Evolutionary conservation across 306 rosid species (phyloP), one percentile per base, ranked within the genome.

Genomic region (Hippophae tibetana): DNA sequence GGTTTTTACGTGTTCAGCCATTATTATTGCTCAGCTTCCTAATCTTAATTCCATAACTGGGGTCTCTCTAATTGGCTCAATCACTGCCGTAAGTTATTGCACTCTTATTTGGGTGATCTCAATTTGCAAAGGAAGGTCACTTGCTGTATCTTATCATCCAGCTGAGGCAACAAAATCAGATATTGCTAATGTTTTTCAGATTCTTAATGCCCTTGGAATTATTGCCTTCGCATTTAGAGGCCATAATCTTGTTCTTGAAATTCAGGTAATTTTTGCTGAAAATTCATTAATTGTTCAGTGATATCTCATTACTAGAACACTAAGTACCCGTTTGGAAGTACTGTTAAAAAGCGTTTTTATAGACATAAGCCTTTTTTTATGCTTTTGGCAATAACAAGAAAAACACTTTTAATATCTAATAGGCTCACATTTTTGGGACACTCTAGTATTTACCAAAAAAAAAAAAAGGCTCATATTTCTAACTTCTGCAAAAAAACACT

Each of bases 161-260:
- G 52, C 54, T 47, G 47, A 5, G 13, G 55, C 23, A 18, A 18
- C 52, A 56, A 69, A 74, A 43, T 76, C 86, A 8, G 67, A 61
- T 0, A 54, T 31, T 5, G 71, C 67, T 8, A 56, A 52, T 52
- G 41, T 79, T 50, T 81, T 83, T 54, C 50, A 56, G 5, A 65
- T 71, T 43, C 81, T 70, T 65, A 81, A 79, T 63, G 89, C 95
- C 5, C 62, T 86, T 40, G 97, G 95, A 13, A 79, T 86, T 6
- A 75, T 77, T 62, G 85, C 86, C 73, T 86, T 89, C 14, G 75
- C 95, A 68, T 86, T 89, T 56, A 80, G 95, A 70, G 92, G 92
- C 68, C 95, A 89, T 77, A 83, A 89, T 60, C 89, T 83, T 48
- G 89, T 81, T 47, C 72, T 86, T 12, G 95, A 89, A 74, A 81